A percentile compares a stretch with the other conserved stretches of the same genome.
Evolutionary conservation across 2,329 filamentous ascomycete genomes (phyloP).

Genomic region (Emergomyces orientalis): DNA sequence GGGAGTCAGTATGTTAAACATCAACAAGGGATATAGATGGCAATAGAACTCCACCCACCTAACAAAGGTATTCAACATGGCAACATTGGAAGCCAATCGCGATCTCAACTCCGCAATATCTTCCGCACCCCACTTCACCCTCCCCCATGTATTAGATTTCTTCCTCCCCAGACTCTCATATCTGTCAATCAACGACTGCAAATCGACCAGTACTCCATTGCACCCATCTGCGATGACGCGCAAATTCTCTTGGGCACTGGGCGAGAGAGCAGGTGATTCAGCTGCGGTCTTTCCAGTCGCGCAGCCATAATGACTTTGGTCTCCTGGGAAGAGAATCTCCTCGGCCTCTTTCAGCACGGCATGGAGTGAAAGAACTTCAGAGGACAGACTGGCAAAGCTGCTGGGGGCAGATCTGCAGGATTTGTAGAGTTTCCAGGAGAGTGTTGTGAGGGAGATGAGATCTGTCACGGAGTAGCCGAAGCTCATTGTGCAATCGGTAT

Average conservation of each 20-base stretch:
- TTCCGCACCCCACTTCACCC: constrained; percentile 1
- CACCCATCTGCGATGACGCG: background rate
- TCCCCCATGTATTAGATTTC: background rate
- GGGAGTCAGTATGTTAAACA: background rate
- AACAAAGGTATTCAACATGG: background rate
- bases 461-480: constrained; percentile 1
- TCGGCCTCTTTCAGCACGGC: background rate
- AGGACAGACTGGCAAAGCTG: constrained; percentile 1
- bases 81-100: background rate
- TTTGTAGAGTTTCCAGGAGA: constrained; percentile 3
- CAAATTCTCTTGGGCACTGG: background rate
- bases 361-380: constrained; percentile 1
- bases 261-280: background rate
- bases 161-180: constrained; percentile 3
- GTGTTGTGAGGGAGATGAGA: background rate
- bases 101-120: background rate
- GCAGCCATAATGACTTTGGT: background rate
- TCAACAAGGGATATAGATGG: background rate
- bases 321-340: background rate
- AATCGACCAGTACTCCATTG: background rate
- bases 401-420: background rate
- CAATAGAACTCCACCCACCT: background rate
- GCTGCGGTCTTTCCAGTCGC: background rate
- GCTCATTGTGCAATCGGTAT: background rate
- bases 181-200: background rate